Evolutionary conservation across 768 basidiomycete species (phyloP).

Genomic region (Termitomyces eurrhizus): DNA sequence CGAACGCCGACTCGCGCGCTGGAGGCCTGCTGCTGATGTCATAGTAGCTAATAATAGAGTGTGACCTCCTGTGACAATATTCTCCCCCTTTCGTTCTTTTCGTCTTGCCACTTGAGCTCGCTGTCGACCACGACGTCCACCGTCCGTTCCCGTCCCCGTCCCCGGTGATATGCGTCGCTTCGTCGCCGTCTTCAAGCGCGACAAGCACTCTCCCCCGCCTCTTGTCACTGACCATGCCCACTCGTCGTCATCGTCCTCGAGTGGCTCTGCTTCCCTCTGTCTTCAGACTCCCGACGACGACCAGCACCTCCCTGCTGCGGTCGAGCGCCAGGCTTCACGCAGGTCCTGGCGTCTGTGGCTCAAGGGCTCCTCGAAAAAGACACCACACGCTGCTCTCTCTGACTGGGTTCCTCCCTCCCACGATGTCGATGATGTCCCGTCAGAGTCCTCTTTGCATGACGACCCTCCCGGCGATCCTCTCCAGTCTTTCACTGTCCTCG

Average conservation of each 20-base stretch:
- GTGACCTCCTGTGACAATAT: constrained; percentile 10
- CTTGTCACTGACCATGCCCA: constrained; percentile 31
- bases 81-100: constrained; percentile 14
- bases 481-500: constrained; percentile 30
- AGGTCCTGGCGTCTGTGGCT: constrained; percentile 60
- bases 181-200: constrained; percentile 52
- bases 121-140: constrained; percentile 9
- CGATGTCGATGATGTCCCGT: constrained; percentile 13
- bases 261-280: constrained; percentile 50
- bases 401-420: constrained; percentile 27
- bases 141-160: constrained; percentile 2
- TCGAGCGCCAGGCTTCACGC: constrained; percentile 30
- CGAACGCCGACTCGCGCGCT: constrained; percentile 57
- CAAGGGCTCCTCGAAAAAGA: constrained; percentile 17
- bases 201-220: constrained; percentile 31
- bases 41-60: constrained; percentile 7
- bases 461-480: constrained; percentile 5
- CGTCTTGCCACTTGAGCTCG: constrained; percentile 3
- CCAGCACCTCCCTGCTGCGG: constrained; percentile 19
- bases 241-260: constrained; percentile 61
- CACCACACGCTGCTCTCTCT: constrained; percentile 13
- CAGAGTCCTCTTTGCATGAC: constrained; percentile 13
- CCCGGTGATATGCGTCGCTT: constrained; percentile 54
- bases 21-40: constrained; percentile 21
- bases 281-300: constrained; percentile 64